Evolutionary conservation across 805 yeast species (phyloP), one percentile per base, ranked within the genome.

Genomic region (Cyberlindnera meyerae): DNA sequence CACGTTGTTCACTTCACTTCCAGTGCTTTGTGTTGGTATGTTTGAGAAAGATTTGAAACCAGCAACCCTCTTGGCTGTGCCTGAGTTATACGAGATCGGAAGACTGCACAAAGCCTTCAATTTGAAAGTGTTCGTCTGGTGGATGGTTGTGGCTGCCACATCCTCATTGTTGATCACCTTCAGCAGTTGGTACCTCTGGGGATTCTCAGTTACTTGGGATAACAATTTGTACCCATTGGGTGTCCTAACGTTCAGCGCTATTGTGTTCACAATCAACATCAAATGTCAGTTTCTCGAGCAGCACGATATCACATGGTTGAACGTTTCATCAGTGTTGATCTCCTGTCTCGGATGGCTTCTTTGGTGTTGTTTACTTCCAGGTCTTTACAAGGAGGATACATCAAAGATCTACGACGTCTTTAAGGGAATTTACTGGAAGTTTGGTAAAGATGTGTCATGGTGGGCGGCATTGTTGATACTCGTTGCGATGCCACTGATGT

Each of bases 21-120:
- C 96, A 0, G 97, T 93, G 3, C 60, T 93, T 26, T 83, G 94
- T 52, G 68, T 93, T 36, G 99, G 99, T n/a, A 85, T 89, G 77
- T 82, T 93, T 60, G 96, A 90, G 51, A 83, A 82, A 54, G 99
- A 93, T 53, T 68, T 93, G 55, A 71, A 78, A 33, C 95, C 97
- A 1, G 76, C 93, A 1, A 90, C 97, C 0, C 67, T 93, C 36
- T 58, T 90, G 34, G 93, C 97, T 0, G 83, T 88, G 5, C 99
- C 99, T 0, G 96, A 89, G 58, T 65, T 93, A 18, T 93, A 93
- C 55, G 50, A 77, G 2, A 77, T 71, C 33, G 97, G 97, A 2
- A 72, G 93, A 37, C 63, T 73, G 26, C 82, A 79, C 47, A 73
- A 78, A 54, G 81, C 79, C 4, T 90, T 93, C 62, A 83, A 83